Percentiles rank a stretch among this genome's conserved stretches.
phyloP scores from a whole-genome alignment of 768 basidiomycete species.

The Candolleomyces efflorescens region DNA sequence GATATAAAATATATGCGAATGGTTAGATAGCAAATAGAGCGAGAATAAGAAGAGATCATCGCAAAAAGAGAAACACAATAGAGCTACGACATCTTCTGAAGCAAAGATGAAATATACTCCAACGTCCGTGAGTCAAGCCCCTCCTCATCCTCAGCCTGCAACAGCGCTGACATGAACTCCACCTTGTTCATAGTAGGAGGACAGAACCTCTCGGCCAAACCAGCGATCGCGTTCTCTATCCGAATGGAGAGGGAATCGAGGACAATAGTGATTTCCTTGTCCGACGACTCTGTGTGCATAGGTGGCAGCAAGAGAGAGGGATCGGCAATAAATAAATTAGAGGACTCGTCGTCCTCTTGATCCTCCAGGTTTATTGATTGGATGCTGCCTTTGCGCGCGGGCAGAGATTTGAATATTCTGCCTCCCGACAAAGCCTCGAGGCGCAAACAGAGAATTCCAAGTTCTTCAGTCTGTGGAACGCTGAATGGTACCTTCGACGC shows the following conservation, averaged over 20 bases:
- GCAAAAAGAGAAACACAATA: not conserved
- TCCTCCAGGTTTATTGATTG: constrained; percentile 17
- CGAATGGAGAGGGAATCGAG: constrained; percentile 73
- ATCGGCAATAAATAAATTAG: constrained; percentile 45
- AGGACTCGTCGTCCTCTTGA: not conserved
- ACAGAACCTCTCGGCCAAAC: constrained; percentile 26
- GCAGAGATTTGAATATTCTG: constrained; percentile 50
- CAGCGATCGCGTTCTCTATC: constrained; percentile 66
- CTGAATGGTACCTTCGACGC: constrained; percentile 58
- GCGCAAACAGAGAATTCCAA: constrained; percentile 71
- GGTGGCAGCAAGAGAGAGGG: constrained; percentile 62
- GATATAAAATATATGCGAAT: too few relatives aligned
- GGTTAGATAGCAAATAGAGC: not conserved
- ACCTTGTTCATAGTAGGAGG: constrained; percentile 19
- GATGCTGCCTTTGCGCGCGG: constrained; percentile 43
- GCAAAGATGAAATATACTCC: constrained; percentile 27
- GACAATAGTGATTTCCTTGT: constrained; percentile 67
- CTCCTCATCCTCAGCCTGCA: constrained; percentile 31
- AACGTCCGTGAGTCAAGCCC: constrained; percentile 48
- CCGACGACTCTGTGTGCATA: constrained; percentile 64
- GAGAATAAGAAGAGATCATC: not conserved
- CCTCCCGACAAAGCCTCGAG: constrained; percentile 71
- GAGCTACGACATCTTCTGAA: constrained; percentile 15
- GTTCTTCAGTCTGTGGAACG: constrained; percentile 68
- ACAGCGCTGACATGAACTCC: constrained; percentile 32